These are phyloP conservation scores for Cynara cardunculus DNA, from an alignment of 129 eudicot genomes.

Conservation along the genomic window DNA sequence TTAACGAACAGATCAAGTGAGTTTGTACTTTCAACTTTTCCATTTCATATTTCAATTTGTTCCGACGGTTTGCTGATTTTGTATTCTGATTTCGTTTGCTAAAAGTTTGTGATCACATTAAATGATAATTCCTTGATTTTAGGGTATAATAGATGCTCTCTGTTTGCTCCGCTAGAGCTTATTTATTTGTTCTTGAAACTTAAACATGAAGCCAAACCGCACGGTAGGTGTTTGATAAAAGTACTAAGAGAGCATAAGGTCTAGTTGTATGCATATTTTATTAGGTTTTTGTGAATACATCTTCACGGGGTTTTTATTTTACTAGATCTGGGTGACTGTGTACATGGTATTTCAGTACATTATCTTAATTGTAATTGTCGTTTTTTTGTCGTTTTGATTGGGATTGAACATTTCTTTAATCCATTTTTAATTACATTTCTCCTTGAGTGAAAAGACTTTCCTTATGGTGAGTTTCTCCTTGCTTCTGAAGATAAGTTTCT, in stretches of 20 bases:
- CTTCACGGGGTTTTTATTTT: constrained; percentile 5
- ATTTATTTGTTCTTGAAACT: background rate
- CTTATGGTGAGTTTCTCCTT: constrained; percentile 20
- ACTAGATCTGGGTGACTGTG: constrained; percentile 8
- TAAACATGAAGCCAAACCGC: background rate
- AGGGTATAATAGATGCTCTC: background rate
- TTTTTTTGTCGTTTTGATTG: constrained; percentile 1
- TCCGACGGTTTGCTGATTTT: background rate
- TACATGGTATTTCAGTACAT: background rate
- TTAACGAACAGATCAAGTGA: constrained; percentile 93
- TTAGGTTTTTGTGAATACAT: constrained; percentile 4
- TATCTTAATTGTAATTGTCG: background rate
- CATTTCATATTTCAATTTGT: background rate
- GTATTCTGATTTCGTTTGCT: background rate
- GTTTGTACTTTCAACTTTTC: background rate
- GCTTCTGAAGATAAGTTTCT: background rate
- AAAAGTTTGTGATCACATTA: background rate
- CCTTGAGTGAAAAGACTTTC: background rate
- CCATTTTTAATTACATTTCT: background rate
- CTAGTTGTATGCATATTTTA: background rate
- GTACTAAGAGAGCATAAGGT: background rate
- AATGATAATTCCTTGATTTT: background rate
- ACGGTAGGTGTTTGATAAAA: constrained; percentile 17
- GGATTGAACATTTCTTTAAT: constrained; percentile 4
- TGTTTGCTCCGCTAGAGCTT: background rate